Conservation (phyloP, 2,329 filamentous ascomycete genomes). For the Annulohypoxylon truncatum region DNA sequence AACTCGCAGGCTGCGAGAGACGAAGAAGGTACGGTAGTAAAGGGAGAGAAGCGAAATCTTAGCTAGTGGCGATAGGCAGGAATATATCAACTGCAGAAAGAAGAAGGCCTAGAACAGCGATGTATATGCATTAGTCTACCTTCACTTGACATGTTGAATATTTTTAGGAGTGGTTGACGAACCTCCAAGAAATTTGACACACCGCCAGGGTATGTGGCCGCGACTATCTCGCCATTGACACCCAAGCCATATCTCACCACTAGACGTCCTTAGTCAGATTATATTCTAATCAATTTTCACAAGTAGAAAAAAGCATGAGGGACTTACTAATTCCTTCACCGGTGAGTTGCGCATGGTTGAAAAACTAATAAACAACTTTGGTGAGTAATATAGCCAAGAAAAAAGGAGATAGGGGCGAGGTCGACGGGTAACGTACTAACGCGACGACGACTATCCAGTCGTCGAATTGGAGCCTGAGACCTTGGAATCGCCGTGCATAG, state of each 20-base stretch:
- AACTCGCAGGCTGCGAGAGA: slow-evolving; percentile 1
- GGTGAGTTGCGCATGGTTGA: slow-evolving; percentile 2
- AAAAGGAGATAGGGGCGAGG: background rate
- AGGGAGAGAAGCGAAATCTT: slow-evolving; percentile 9
- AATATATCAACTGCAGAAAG: slow-evolving; percentile 1
- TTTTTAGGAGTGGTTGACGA: background rate
- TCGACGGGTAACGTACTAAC: background rate
- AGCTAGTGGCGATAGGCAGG: background rate
- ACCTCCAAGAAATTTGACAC: slow-evolving; percentile 1
- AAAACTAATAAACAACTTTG: background rate
- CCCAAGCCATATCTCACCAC: slow-evolving; percentile 1
- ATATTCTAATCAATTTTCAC: background rate
- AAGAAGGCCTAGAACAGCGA: background rate
- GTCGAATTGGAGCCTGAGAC: background rate
- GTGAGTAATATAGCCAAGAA: too few species aligned
- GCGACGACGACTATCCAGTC: slow-evolving; percentile 1
- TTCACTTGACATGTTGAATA: background rate
- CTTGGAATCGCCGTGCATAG: background rate
- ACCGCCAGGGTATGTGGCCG: slow-evolving; percentile 1
- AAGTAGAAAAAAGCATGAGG: background rate
- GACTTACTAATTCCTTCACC: slow-evolving; percentile 3
- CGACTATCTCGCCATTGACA: background rate
- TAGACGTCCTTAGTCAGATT: background rate
- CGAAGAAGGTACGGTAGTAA: slow-evolving; percentile 2
- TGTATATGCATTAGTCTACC: background rate